Conservation (phyloP, 306 rosid species). For the Glycine tomentella region DNA sequence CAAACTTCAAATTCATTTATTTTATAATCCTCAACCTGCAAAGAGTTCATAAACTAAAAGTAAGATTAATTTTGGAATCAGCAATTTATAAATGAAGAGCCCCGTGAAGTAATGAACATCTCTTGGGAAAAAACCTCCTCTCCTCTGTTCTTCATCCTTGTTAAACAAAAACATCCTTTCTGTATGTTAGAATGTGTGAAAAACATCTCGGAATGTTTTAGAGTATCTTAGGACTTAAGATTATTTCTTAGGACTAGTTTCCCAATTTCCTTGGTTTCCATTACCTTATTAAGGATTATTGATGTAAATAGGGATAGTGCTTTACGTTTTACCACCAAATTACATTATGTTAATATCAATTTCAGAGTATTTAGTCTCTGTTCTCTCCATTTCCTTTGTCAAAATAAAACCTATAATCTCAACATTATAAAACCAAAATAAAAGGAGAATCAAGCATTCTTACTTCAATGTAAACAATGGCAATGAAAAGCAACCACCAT, state of each 20-base stretch:
- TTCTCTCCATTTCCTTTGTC: background rate
- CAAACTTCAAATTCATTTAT: constrained; percentile 85
- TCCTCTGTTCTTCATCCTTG: background rate
- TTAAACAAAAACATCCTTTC: background rate
- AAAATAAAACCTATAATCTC: background rate
- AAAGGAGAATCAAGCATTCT: constrained; percentile 27
- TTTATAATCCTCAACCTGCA: constrained; percentile 70
- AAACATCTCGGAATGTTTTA: background rate
- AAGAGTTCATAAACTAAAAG: constrained; percentile 34
- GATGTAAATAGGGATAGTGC: background rate
- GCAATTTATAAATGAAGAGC: constrained; percentile 9
- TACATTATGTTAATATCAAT: background rate
- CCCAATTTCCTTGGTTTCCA: background rate
- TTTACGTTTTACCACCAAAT: background rate
- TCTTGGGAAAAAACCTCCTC: background rate
- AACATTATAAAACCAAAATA: background rate
- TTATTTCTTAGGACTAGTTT: background rate
- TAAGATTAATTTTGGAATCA: constrained; percentile 23
- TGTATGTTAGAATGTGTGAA: background rate
- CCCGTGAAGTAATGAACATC: constrained; percentile 14
- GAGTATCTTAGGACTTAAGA: background rate
- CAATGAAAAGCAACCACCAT: constrained; percentile 2
- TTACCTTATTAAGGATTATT: background rate
- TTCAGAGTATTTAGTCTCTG: background rate
- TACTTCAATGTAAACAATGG: background rate